Base-by-base conservation (phyloP, 441 rosid species). In the Mallotus repandus region DNA sequence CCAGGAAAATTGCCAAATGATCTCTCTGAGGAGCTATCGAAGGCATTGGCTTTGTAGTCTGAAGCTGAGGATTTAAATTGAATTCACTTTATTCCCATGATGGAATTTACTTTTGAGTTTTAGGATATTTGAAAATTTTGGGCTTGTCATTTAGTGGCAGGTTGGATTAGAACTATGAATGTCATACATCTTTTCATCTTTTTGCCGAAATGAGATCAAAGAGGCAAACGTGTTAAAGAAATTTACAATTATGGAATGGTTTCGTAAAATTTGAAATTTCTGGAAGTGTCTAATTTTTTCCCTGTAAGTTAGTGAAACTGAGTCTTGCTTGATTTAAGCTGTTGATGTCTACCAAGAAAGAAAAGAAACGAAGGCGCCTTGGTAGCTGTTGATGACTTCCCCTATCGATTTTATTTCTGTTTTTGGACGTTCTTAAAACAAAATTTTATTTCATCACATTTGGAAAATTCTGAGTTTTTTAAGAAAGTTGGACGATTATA, bases 41-140 rank as follows among this genome's bases (percentile, higher is more conserved):
- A 49, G 70, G 54, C 15, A 9, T 63, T 63, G 21, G 11, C 69
- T 21, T 63, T 41, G 13, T 68, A n/a, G 72, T 71, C 63, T 60
- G 68, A 38, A 49, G 65, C 71, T 64, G 66, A 15, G 53, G 29
- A 9, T 66, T 61, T 32, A 59, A 66, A 57, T 58, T 59, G 58
- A 50, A 21, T 38, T 7, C 32, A 25, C 4, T 11, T 61, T 11
- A 50, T 15, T 12, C 13, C 15, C 55, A 50, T 15, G 18, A 50
- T 13, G 49, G 13, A 7, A 5, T 45, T 45, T 45, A 7, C 48
- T 45, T 45, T 50, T 71, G 68, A 52, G 9, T 61, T 50, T 62
- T 71, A 48, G 66, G 58, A 61, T 50, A 41, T 1, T 16, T 55
- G 56, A 56, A 22, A 25, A 25, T 50, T 62, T 50, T 71, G 49